Conservation (phyloP, 768 basidiomycete species). For the Coprinopsis cinerea region DNA sequence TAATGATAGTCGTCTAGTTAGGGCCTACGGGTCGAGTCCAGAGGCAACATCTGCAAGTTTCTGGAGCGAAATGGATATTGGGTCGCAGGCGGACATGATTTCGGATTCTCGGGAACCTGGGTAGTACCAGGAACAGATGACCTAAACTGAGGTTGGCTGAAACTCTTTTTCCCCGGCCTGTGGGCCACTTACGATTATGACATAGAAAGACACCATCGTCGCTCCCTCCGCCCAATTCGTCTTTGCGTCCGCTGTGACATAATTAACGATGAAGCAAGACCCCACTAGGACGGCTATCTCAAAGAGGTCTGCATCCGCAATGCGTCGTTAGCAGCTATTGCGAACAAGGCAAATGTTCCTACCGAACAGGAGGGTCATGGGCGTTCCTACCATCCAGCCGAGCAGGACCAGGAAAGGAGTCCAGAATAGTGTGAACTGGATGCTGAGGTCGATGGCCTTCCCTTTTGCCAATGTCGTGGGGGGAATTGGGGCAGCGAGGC, state of each 20-base stretch:
- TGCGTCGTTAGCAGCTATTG: not conserved
- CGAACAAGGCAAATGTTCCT: slow-evolving; percentile 11
- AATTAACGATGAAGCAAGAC: slow-evolving; percentile 72
- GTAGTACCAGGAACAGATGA: slow-evolving; percentile 65
- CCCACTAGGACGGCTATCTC: slow-evolving; percentile 62
- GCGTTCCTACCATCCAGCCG: slow-evolving; percentile 60
- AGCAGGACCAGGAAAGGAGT: slow-evolving; percentile 66
- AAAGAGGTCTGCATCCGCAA: slow-evolving; percentile 45
- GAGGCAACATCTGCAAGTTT: not conserved
- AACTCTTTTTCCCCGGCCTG: not conserved
- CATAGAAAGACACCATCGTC: slow-evolving; percentile 60
- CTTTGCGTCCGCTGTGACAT: slow-evolving; percentile 71
- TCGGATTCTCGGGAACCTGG: slow-evolving; percentile 46
- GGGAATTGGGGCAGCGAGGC: slow-evolving; percentile 31
- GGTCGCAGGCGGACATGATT: slow-evolving; percentile 23
- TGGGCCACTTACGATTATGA: slow-evolving; percentile 46
- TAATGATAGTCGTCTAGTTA: not conserved
- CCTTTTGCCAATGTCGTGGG: slow-evolving; percentile 60
- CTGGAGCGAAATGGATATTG: not conserved
- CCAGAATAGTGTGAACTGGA: slow-evolving; percentile 77
- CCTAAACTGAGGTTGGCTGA: slow-evolving; percentile 28
- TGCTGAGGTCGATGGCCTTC: slow-evolving; percentile 69
- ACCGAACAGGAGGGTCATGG: slow-evolving; percentile 67
- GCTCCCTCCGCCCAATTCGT: slow-evolving; percentile 77
- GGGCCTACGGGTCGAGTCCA: no score